Conservation (phyloP, 2,329 filamentous ascomycete species). For the Colletotrichum sp. region DNA sequence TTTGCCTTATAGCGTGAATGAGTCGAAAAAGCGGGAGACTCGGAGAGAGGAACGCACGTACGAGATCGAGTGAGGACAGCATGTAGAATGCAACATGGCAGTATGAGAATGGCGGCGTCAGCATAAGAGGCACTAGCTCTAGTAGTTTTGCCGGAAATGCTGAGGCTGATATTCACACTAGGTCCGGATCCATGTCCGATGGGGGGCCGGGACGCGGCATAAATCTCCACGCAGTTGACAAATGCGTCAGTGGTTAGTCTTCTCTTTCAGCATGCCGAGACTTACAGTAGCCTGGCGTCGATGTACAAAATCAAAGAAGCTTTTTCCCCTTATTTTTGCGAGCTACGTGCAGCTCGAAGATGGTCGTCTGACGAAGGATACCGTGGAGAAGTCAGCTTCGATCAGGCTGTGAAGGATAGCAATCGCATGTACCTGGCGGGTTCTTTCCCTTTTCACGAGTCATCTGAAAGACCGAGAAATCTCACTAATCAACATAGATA, state of each 20-base stretch:
- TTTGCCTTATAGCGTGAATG: not conserved
- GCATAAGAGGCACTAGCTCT: not conserved
- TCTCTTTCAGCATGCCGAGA: not conserved
- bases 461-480: not conserved
- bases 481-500: not conserved
- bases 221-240: not conserved
- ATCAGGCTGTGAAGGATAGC: not conserved
- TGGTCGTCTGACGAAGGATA: not conserved
- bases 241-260: not conserved
- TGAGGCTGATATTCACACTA: not conserved
- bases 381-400: not conserved
- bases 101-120: not conserved
- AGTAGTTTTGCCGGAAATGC: not conserved
- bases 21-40: not conserved
- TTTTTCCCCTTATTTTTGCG: not conserved
- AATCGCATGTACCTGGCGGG: not conserved
- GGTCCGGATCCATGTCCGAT: not conserved
- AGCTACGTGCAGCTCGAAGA: not conserved
- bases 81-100: not conserved
- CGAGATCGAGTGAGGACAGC: not conserved
- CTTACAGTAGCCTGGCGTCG: not conserved
- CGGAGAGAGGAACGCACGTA: not conserved
- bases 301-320: not conserved
- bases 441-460: not conserved
- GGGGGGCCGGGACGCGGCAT: not conserved